A percentile compares a stretch with the other conserved stretches of the same genome.
Evolutionary conservation across 1,139 yeast species (phyloP).

Genomic region (Yamadazyma friedrichii): DNA sequence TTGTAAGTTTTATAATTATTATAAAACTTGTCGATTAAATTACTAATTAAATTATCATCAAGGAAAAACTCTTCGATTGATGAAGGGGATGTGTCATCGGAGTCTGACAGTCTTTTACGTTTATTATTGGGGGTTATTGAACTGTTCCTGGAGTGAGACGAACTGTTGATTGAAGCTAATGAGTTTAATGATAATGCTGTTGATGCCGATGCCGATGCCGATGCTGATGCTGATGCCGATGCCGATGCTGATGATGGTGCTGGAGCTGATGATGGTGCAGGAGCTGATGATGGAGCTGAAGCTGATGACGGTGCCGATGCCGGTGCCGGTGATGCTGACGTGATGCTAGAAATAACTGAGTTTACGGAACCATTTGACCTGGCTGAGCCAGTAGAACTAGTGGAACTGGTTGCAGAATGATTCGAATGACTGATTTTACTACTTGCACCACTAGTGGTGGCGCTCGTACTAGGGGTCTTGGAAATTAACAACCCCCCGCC

Average conservation of each 20-base stretch:
- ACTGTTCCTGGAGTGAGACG: too few species aligned
- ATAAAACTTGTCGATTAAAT: conserved; percentile 37
- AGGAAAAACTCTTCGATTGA: conserved; percentile 26
- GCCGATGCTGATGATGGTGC: neutral
- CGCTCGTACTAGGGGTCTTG: conserved; percentile 2
- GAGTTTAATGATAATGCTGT: neutral
- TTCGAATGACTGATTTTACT: too few species aligned
- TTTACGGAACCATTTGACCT: too few species aligned
- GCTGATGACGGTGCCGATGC: neutral
- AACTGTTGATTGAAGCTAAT: neutral
- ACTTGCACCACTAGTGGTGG: too few species aligned
- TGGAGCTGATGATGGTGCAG: neutral
- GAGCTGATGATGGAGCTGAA: neutral
- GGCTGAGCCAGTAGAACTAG: too few species aligned
- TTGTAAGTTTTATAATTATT: conserved; percentile 40
- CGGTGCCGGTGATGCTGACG: neutral
- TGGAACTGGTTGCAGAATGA: too few species aligned
- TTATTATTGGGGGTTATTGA: neutral
- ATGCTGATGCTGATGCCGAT: neutral
- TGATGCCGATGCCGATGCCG: neutral
- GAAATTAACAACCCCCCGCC: conserved; percentile 20
- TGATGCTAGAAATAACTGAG: too few species aligned
- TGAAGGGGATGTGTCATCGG: conserved; percentile 29
- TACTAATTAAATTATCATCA: conserved; percentile 15
- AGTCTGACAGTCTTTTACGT: neutral